Evolutionary conservation across 2,329 filamentous ascomycete species (phyloP), one percentile per base, ranked within the genome.

Genomic region (Cladosporium colombiae): DNA sequence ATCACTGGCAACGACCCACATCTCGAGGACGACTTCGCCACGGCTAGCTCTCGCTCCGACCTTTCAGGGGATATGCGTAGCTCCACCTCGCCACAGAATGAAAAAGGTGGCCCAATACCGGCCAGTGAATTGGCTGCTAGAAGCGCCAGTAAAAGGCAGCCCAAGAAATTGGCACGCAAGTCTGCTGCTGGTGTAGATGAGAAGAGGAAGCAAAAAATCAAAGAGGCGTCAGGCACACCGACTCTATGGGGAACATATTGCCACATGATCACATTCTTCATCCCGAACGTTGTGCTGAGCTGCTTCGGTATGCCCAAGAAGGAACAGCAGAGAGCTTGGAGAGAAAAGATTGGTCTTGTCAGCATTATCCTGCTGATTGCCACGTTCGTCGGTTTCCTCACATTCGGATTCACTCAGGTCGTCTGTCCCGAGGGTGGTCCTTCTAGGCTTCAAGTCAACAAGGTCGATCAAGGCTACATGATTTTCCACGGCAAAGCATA

Each of bases 191-290:
- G 86, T 59, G 52, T 29, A n/a, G 85, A 92, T 74, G 86, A 89
- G 71, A 71, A 70, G 64, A 68, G 69, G 44, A 81, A 82, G 35
- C 82, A 87, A 72, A 86, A 88, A 75, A 84, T 86, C 64, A 76
- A 84, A 68, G 86, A 90, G 65, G 81, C 88, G 65, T 84, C 92
- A 59, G 86, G 88, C 2, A 92, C 94, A 2, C 93, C 92, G 0
- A 97, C 91, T 74, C 79, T 96, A 44, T 99, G 95, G 95, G 96
- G 93, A 73, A 89, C 96, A 4, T 99, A 99, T 81, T 99, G 95
- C 79, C 90, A 91, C 57, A 87, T 96, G 69, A 81, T 99, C 70
- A 99, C 95, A 0, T 97, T 98, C 74, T 98, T 95, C 93, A 91
- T 88, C 66, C 95, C 95, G 0, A 89, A 93, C 75, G 91, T 94